Base-by-base conservation (phyloP, 176 grass and related monocot species). In the Ananas comosus region DNA sequence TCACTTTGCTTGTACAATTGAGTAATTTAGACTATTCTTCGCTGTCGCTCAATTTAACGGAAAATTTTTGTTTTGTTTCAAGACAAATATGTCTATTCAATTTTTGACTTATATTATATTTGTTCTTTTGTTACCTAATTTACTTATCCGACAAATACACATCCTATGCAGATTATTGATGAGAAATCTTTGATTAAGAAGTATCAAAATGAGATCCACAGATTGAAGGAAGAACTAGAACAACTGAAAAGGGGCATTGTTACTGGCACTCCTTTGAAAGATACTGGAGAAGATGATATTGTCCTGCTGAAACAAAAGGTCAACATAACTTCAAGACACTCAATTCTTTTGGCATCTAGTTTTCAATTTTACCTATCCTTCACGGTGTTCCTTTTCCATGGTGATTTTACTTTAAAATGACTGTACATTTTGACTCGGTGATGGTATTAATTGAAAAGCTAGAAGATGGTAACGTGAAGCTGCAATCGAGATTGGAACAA, bases 141-240 rank as follows among this genome's bases (percentile, higher is more conserved):
- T 33, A 27, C 12, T 12, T 65, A 3, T 42, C 16, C 2, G 50
- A 10, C 22, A 17, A 14, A 9, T 49, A 69, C 10, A 22, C 13
- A 48, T 9, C 27, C 4, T 23, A 13, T 72, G 68, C 80, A 99
- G 90, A 99, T 99, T 80, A 84, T 99, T 48, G 95, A 94, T 90
- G 95, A 99, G 65, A 99, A 99, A 73, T 99, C 95, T 76, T 85
- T 99, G 75, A 99, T 99, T 85, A 99, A 99, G 78, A 99, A 99
- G 51, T 99, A 99, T 48, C 95, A 94, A 80, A 94, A 83, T 86
- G 95, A 99, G 82, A 99, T 99, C 66, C 81, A 82, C 51, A 80
- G 85, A 79, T 84, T 99, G 63, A 99, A 99, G 68, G 87, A 94
- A 77, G 95, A 99, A 69, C 65, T 99, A 76, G 95, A 99, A 69